Percentiles rank a stretch among this genome's conserved stretches.
These are phyloP conservation scores for Ocimum tenuiflorum DNA, from an alignment of 257 asterid genomes.

Conservation along the genomic window DNA sequence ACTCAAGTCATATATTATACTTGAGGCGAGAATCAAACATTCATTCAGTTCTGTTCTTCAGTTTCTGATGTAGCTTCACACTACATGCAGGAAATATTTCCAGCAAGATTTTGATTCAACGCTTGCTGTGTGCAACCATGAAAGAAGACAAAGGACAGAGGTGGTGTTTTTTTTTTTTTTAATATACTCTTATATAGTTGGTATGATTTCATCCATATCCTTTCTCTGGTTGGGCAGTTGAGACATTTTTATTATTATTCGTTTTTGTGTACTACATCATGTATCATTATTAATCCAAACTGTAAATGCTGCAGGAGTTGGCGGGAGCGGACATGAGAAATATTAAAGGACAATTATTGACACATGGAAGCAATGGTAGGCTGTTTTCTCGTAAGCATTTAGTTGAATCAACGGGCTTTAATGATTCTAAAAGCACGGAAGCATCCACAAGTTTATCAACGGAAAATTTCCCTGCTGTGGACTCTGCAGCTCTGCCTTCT, in stretches of 20 bases:
- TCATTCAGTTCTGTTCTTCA: not conserved
- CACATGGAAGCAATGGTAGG: constrained; percentile 56
- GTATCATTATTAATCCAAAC: constrained; percentile 2
- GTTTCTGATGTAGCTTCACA: constrained; percentile 23
- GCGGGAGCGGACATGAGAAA: constrained; percentile 50
- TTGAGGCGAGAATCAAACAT: not conserved
- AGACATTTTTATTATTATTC: not conserved
- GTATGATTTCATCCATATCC: no score
- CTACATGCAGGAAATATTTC: constrained; percentile 55
- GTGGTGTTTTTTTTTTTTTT: constrained; percentile 21
- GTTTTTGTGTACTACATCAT: not conserved
- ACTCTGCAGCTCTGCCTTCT: constrained; percentile 63
- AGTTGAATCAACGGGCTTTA: constrained; percentile 48
- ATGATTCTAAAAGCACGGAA: constrained; percentile 70
- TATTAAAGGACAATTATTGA: constrained; percentile 45
- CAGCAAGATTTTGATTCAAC: constrained; percentile 89
- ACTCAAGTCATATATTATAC: not conserved
- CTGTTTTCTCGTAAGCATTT: constrained; percentile 55
- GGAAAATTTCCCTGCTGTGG: constrained; percentile 57
- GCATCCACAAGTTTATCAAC: constrained; percentile 56
- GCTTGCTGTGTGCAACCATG: constrained; percentile 80
- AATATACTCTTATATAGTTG: no score
- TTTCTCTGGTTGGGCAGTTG: not conserved
- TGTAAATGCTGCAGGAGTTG: constrained; percentile 44
- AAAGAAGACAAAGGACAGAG: constrained; percentile 86